Base-by-base conservation (phyloP, 805 yeast species). In the Candida koratica region DNA sequence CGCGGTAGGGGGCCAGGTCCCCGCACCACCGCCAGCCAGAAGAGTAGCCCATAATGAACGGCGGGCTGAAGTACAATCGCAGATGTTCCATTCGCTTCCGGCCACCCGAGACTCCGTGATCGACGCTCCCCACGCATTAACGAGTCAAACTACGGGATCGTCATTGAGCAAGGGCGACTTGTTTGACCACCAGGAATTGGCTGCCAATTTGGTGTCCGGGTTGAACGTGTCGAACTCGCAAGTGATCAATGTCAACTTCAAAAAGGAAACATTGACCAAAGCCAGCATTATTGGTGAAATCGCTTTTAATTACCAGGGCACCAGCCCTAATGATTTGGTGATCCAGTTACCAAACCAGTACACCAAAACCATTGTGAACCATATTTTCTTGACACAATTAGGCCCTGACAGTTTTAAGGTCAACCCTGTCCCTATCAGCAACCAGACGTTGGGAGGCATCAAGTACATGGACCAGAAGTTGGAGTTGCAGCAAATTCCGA, bases 191-290 rank as follows among this genome's bases (percentile, higher is more conserved):
- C 30, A 14, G 7, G 45, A 37, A 19, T 42, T 44, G 24, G n/a
- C 20, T 8, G 30, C 52, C 3, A 52, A 53, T 2, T 51, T 63
- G 62, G 43, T 83, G 52, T 71, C 80, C 24, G 94, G 93, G 2
- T 65, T 90, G 46, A 85, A 81, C 49, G 79, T 89, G 3, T 82
- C 94, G 31, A 66, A 88, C 44, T 89, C 93, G n/a, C 97, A 90
- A 61, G 79, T 84, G 9, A 68, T 86, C 44, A 81, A 78, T 53
- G 95, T 87, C 4, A 70, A 73, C 13, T 80, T 80, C 58, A 77
- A 74, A 44, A 85, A 81, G 51, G 95, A 94, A 13, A 60, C 61
- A 28, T 62, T 80, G 24, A 56, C 59, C 9, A 71, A 75, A 23
- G 73, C 86, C 6, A 79, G 81, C 52, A 69, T 81, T 9, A 71